Evolutionary conservation across 768 basidiomycete species (phyloP), one percentile per base, ranked within the genome.

Genomic region (Xerocomus potaroensis): DNA sequence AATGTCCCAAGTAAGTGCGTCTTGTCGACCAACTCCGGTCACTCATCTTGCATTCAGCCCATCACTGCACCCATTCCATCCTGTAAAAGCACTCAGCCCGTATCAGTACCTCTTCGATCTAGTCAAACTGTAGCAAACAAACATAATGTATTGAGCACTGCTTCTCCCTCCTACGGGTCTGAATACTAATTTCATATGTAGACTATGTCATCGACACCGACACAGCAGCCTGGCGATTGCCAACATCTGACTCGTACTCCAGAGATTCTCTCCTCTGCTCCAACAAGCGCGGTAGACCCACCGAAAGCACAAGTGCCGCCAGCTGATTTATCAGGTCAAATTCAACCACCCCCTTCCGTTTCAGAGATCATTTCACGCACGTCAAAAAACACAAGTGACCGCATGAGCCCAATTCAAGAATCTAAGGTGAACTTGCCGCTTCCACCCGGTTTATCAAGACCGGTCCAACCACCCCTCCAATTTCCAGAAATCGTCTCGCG

Each of bases 1-100:
- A 9, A 37, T 21, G n/a, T 2, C 27, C 9, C 47, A 22, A 29
- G 60, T 51, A 9, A 19, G 56, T 40, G 21, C 14, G 5, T 35
- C n/a, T 6, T 8, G 8, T 23, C 5, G 23, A 9, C 10, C 4
- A 30, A 24, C 33, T 1, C 21, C 1, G 33, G 3, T 24, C 6
- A 10, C 45, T 53, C 31, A 62, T 8, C 15, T 35, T 3, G 6
- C 45, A n/a, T 39, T 37, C 31, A 55, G 47, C 43, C 50, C 16
- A 4, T 27, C 12, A 8, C 37, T 33, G 16, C 26, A 9, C 35
- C 46, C 36, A 50, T 41, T 7, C 24, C 41, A 14, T 14, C 44
- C 8, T 14, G 16, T 22, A 24, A 48, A 8, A 5, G 8, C 8
- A 9, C 2, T 5, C 35, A 37, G 0, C 42, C 44, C 12, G 22